Base-by-base conservation (phyloP, 345 rosid genomes). In the Eucalyptus viminalis region DNA sequence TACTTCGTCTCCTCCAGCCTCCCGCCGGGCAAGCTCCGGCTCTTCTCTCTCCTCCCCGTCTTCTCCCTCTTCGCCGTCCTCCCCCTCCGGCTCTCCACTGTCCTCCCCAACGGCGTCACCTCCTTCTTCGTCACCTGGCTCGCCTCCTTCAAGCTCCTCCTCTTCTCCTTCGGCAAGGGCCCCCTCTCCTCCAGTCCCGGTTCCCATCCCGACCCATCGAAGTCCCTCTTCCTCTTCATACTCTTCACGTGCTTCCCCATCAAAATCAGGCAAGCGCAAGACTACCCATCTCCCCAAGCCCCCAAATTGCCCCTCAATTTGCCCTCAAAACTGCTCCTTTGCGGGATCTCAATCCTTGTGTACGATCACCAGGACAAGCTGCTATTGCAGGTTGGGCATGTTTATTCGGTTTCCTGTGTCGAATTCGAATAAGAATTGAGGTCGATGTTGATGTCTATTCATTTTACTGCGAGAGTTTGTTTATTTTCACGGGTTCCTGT, bases 101-200 rank as follows among this genome's bases (percentile, higher is more conserved):
- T 67, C 87, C 91, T 89, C 86, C 90, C 91, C 34, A 53, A 81
- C n/a, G 90, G 90, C 67, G 19, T 86, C 87, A 89, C 94, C 29
- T n/a, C 90, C 19, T 90, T 93, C 89, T 91, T 91, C 91, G 87
- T 94, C 44, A 40, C 89, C 9, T 91, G 94, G 94, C 93, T 93
- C 43, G 91, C 92, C 87, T 90, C 65, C 89, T 89, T 91, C 92
- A 94, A 93, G 89, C 96, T 94, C 91, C 91, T 94, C 87, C 93
- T 91, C 86, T 92, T 94, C 87, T 89, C 94, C 87, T 91, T 93
- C 44, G 93, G 87, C 80, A 89, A 89, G 83, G 94, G 93, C 51
- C 96, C 95, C 19, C 88, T 93, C 34, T 90, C 91, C 8, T 86
- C 91, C 47, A 65, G 86, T 34, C 90, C 90, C 87, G 43, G 56